phyloP scores from a whole-genome alignment of 805 yeast genomes.

The Wickerhamomyces rabaulensis region DNA sequence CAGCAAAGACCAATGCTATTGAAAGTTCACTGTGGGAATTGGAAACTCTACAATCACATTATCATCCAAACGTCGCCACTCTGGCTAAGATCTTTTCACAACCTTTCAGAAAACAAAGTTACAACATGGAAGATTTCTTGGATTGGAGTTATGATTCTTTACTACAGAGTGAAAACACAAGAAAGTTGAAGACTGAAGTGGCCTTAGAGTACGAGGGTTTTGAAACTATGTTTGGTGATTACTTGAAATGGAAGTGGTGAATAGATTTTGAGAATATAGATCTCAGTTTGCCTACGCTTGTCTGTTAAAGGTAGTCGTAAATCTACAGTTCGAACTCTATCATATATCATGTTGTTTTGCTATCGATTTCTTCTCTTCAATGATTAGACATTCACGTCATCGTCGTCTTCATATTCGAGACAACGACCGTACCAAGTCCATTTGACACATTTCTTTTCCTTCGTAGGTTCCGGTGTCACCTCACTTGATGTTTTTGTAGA shows the following conservation, averaged over 20 bases:
- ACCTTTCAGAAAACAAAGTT: constrained; percentile 82
- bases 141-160: constrained; percentile 80
- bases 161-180: constrained; percentile 55
- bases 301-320: no score
- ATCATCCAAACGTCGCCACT: constrained; percentile 93
- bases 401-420: constrained; percentile 28
- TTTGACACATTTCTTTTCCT: constrained; percentile 24
- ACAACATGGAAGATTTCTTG: constrained; percentile 89
- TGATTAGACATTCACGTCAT: not conserved
- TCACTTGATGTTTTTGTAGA: not conserved
- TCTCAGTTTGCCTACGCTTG: no score
- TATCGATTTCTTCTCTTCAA: no score
- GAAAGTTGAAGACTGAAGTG: constrained; percentile 65
- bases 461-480: constrained; percentile 13
- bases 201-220: constrained; percentile 66
- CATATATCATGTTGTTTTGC: no score
- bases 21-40: constrained; percentile 91
- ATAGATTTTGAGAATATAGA: no score
- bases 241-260: constrained; percentile 23
- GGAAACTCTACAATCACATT: constrained; percentile 72
- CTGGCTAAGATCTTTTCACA: constrained; percentile 84
- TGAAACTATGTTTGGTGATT: constrained; percentile 22
- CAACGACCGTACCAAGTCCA: constrained; percentile 59
- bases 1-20: constrained; percentile 72
- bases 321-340: no score